A percentile compares a stretch with the other conserved stretches of the same genome.
These are phyloP conservation scores for Diversispora eburnea DNA, from an alignment of 192 early-diverging fungal genomes.

Conservation along the genomic window DNA sequence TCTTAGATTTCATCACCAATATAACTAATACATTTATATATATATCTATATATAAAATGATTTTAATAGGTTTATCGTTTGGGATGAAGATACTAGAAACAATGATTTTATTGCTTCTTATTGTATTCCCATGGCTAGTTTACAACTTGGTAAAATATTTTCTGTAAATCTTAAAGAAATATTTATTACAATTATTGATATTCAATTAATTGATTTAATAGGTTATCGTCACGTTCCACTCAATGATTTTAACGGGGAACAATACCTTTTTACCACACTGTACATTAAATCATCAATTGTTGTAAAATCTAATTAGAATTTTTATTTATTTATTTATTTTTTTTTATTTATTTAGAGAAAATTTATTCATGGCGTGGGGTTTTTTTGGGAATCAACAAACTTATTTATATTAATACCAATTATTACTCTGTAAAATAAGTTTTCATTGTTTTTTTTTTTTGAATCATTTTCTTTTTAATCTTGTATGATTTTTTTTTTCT, in stretches of 20 bases:
- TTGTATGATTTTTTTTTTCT: too few relatives aligned
- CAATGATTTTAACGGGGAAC: slow-evolving; percentile 59
- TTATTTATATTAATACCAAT: too few relatives aligned
- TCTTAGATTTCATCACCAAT: not conserved
- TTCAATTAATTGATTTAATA: slow-evolving; percentile 6
- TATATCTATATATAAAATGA: not conserved
- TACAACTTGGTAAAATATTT: slow-evolving; percentile 30
- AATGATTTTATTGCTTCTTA: slow-evolving; percentile 44
- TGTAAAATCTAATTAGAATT: too few relatives aligned
- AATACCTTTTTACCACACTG: slow-evolving; percentile 61
- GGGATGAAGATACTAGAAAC: slow-evolving; percentile 40
- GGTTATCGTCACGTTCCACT: slow-evolving; percentile 70
- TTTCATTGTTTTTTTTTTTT: too few relatives aligned
- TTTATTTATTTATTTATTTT: too few relatives aligned
- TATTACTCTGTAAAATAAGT: too few relatives aligned
- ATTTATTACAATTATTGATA: not conserved
- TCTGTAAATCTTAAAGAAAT: not conserved
- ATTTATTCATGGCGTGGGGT: too few relatives aligned
- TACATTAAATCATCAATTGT: slow-evolving; percentile 40
- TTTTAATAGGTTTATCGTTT: slow-evolving; percentile 33
- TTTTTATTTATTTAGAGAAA: too few relatives aligned
- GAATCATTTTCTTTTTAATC: too few relatives aligned
- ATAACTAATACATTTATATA: not conserved
- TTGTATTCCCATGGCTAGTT: slow-evolving; percentile 40
- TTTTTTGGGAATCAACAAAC: too few relatives aligned